These are phyloP conservation scores for Toxoplasma gondii DNA, from an alignment of 169 alveolate species.

Conservation along the genomic window DNA sequence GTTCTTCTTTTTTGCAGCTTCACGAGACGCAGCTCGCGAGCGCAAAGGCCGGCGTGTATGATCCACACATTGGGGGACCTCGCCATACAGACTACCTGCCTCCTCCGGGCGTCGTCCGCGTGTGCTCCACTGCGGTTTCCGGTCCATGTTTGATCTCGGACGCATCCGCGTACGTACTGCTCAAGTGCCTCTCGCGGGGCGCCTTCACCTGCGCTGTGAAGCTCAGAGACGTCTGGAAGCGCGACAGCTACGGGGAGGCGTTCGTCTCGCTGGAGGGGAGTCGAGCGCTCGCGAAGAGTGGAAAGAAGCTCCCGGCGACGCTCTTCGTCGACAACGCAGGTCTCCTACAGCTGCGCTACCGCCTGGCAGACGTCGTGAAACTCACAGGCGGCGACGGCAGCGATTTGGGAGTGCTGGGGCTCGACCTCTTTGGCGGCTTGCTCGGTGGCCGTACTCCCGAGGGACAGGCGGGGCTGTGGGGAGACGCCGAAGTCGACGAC, in stretches of 20 bases:
- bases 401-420: neutral
- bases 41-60: constrained; percentile 38
- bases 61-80: constrained; percentile 41
- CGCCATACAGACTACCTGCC: constrained; percentile 6
- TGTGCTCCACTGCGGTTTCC: constrained; percentile 28
- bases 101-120: neutral
- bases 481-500: neutral
- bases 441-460: neutral
- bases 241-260: neutral
- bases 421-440: neutral
- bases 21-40: constrained; percentile 28
- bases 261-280: neutral
- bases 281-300: neutral
- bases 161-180: neutral
- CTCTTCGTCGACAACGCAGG: neutral
- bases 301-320: neutral
- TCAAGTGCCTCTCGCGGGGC: constrained; percentile 43
- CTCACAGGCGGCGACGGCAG: neutral
- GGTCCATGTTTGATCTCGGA: constrained; percentile 51
- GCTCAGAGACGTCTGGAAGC: constrained; percentile 39
- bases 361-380: neutral
- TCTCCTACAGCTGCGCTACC: neutral
- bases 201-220: constrained; percentile 54
- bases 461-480: neutral
- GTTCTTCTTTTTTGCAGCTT: neutral